Evolutionary conservation across 805 yeast genomes (phyloP).

Genomic region (Spathaspora boniae): DNA sequence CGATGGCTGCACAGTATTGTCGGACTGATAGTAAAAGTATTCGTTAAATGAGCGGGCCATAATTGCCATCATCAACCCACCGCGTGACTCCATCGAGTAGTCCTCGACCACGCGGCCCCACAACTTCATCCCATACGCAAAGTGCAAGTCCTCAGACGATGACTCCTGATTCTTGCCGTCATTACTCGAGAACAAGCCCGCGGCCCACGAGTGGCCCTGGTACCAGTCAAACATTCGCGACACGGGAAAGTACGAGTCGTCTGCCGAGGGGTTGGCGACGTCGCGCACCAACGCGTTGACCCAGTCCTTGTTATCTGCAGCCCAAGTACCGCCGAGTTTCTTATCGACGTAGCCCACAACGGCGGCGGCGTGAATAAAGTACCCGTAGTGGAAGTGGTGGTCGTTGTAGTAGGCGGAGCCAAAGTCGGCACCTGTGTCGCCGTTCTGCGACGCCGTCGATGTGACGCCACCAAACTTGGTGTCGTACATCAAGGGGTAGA

Average conservation of each 20-base stretch:
- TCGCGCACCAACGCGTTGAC: slow-evolving; percentile 62
- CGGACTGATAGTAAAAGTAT: slow-evolving; percentile 51
- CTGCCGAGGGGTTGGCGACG: slow-evolving; percentile 57
- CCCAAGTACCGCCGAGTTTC: slow-evolving; percentile 53
- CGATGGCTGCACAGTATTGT: slow-evolving; percentile 53
- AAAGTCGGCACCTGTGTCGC: slow-evolving; percentile 51
- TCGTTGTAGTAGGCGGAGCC: slow-evolving; percentile 81
- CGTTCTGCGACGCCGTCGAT: slow-evolving; percentile 45
- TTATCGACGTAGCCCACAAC: slow-evolving; percentile 65
- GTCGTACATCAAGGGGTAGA: slow-evolving; percentile 52
- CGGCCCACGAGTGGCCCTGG: slow-evolving; percentile 77
- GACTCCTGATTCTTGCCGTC: slow-evolving; percentile 79
- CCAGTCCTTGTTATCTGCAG: slow-evolving; percentile 46
- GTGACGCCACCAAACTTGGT: slow-evolving; percentile 55
- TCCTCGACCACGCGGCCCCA: slow-evolving; percentile 65
- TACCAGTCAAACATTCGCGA: slow-evolving; percentile 74
- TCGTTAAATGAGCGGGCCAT: slow-evolving; percentile 49
- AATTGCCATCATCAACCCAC: slow-evolving; percentile 61
- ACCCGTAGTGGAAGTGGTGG: slow-evolving; percentile 87
- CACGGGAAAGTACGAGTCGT: slow-evolving; percentile 63
- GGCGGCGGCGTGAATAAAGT: slow-evolving; percentile 80
- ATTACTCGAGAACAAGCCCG: slow-evolving; percentile 63
- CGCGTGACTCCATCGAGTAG: slow-evolving; percentile 51
- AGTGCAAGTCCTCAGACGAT: slow-evolving; percentile 70
- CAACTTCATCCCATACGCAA: slow-evolving; percentile 63